phyloP scores from a whole-genome alignment of 2,329 filamentous ascomycete species.

The Phyllosticta citrichinensis region DNA sequence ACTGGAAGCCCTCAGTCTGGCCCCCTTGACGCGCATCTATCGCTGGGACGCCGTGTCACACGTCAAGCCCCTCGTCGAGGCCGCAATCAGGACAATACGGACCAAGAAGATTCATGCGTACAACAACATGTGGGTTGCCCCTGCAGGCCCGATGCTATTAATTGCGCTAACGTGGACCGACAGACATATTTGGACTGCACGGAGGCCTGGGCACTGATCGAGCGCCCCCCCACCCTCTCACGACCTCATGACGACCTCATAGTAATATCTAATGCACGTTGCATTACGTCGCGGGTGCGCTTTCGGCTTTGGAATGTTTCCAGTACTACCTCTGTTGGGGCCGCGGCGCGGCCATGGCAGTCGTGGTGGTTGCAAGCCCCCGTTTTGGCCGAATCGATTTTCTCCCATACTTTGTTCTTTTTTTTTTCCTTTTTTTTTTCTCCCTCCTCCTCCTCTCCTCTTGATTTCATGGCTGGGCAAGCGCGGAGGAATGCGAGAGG shows the following conservation, averaged over 20 bases:
- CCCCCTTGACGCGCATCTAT: constrained; percentile 58
- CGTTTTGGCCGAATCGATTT: constrained; percentile 10
- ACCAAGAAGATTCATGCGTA: constrained; percentile 60
- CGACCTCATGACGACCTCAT: constrained; percentile 11
- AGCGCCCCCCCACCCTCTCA: not conserved
- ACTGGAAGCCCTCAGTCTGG: constrained; percentile 62
- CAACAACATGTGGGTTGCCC: constrained; percentile 60
- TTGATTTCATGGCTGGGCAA: not conserved
- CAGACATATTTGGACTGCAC: constrained; percentile 40
- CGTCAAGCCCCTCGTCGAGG: constrained; percentile 51
- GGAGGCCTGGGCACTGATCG: constrained; percentile 32
- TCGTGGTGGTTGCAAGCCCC: constrained; percentile 6
- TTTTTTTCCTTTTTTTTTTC: too few species aligned
- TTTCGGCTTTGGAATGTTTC: constrained; percentile 11
- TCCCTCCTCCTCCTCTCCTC: not conserved
- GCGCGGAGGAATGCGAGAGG: constrained; percentile 4
- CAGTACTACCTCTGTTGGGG: constrained; percentile 1
- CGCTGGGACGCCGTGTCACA: constrained; percentile 48
- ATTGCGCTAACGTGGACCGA: not conserved
- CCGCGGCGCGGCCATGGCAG: too few species aligned
- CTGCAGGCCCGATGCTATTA: constrained; percentile 7
- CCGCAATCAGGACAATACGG: constrained; percentile 59
- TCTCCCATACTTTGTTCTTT: not conserved
- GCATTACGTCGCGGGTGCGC: constrained; percentile 8
- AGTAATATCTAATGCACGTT: constrained; percentile 12